Conservation (phyloP, 2,329 filamentous ascomycete species). For the Cladosporium sp. region DNA sequence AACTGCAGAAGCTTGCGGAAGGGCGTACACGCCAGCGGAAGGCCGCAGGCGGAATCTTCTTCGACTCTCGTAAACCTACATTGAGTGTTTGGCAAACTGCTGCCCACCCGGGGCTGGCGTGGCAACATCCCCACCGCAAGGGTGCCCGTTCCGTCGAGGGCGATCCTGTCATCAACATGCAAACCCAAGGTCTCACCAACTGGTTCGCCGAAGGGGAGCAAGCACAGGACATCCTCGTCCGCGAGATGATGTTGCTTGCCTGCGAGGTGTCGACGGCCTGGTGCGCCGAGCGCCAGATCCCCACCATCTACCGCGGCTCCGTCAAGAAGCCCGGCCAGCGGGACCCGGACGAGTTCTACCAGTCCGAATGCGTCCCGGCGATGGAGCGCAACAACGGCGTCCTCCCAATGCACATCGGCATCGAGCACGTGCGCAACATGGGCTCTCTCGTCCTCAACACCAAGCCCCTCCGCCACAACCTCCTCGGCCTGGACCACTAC, state of each 20-base stretch:
- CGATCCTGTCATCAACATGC: slow-evolving; percentile 39
- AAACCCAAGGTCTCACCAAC: slow-evolving; percentile 29
- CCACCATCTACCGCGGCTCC: slow-evolving; percentile 44
- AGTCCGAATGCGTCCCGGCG: slow-evolving; percentile 33
- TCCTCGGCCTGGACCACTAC: slow-evolving; percentile 49
- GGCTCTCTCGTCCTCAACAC: slow-evolving; percentile 41
- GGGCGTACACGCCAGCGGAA: slow-evolving; percentile 29
- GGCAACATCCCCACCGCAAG: slow-evolving; percentile 36
- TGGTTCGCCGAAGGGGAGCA: slow-evolving; percentile 21
- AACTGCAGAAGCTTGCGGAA: slow-evolving; percentile 31
- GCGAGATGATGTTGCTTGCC: slow-evolving; percentile 52
- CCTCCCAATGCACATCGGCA: slow-evolving; percentile 32
- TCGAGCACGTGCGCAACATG: slow-evolving; percentile 36
- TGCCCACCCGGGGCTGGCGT: slow-evolving; percentile 30
- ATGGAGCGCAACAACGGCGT: slow-evolving; percentile 30
- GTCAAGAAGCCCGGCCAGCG: slow-evolving; percentile 25
- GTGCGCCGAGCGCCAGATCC: slow-evolving; percentile 47
- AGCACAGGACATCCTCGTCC: slow-evolving; percentile 28
- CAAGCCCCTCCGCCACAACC: slow-evolving; percentile 43
- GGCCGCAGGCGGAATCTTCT: slow-evolving; percentile 34
- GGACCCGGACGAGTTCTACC: slow-evolving; percentile 27
- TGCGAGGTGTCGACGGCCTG: slow-evolving; percentile 46
- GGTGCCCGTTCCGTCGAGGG: slow-evolving; percentile 33
- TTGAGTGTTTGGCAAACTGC: slow-evolving; percentile 33
- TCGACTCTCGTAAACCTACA: slow-evolving; percentile 24